Evolutionary conservation across 108 stramenopile species (phyloP), one percentile per base, ranked within the genome.

Genomic region (Cylindrotheca closterium): DNA sequence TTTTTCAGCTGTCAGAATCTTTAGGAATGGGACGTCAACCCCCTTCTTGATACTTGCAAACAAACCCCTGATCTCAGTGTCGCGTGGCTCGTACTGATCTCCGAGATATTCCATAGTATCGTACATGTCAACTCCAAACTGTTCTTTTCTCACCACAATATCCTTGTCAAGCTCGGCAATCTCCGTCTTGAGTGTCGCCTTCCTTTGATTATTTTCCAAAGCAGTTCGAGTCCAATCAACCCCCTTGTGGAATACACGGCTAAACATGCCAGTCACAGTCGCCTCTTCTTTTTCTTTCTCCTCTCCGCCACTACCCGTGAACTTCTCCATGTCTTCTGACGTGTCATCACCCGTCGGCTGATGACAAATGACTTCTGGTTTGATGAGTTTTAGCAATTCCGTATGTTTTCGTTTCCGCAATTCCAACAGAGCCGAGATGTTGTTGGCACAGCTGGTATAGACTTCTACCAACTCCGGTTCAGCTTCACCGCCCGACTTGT

Each of bases 41-140:
- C 30, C 61, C 22, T 30, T 49, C 61, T 63, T 63, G 30, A 49
- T 63, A 29, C 25, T 15, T 29, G 27, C 48, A 18, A 63, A 30
- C 30, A 63, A 28, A 4, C 4, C 2, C 1, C 27, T 19, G 2
- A 28, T 63, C 29, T 2, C 19, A 24, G 47, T 8, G 28, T 63
- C 61, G 0, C 47, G 29, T 1, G 61, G 49, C 29, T 63, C 61
- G 29, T 63, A 63, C 21, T 63, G 26, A 31, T 63, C 61, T 21
- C 22, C 49, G n/a, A 63, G 47, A 29, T 63, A 63, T 15, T 37
- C 47, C 61, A 63, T 63, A 0, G 47, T 27, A 23, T 63, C 61
- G 27, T 47, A 63, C 47, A 63, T 51, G 12, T 63, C 49, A 21
- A 63, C 29, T 22, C 61, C 61, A 63, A 63, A 63, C 26, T 22